Percentiles rank a stretch among this genome's conserved stretches.
Evolutionary conservation across 257 asterid genomes (phyloP).

Genomic region (Solanum infundibuliforme): DNA sequence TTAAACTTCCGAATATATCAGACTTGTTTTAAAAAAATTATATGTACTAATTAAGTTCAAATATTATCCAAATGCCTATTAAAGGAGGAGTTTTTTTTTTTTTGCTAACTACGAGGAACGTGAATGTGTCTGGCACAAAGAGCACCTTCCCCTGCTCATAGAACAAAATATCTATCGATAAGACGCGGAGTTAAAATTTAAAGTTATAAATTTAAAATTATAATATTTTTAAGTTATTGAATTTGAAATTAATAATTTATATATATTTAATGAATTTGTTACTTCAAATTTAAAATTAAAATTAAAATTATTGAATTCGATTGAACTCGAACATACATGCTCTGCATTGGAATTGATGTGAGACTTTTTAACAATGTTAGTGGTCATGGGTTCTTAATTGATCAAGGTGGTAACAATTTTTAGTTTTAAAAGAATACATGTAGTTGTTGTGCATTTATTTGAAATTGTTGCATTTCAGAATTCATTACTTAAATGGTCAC

Average conservation of each 20-base stretch:
- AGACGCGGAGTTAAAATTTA: no score
- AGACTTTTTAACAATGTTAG: no score
- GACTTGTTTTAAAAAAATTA: not conserved
- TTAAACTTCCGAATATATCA: not conserved
- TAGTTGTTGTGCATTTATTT: not conserved
- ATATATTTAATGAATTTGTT: no score
- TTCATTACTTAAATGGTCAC: not conserved
- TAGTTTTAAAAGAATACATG: not conserved
- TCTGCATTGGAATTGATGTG: not conserved
- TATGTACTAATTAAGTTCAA: not conserved
- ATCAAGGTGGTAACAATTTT: not conserved
- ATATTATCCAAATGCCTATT: not conserved
- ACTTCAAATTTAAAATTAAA: no score
- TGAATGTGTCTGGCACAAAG: not conserved
- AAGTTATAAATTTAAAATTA: no score
- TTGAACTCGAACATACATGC: no score
- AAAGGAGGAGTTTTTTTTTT: not conserved
- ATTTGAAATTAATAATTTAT: no score
- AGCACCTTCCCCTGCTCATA: not conserved
- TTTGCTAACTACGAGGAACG: not conserved
- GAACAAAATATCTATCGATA: not conserved
- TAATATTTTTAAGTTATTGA: no score
- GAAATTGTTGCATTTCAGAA: not conserved
- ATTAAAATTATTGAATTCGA: not conserved
- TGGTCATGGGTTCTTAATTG: not conserved